These are phyloP conservation scores for Fusarium denticulatum DNA, from an alignment of 2,329 filamentous ascomycete genomes.

Conservation along the genomic window DNA sequence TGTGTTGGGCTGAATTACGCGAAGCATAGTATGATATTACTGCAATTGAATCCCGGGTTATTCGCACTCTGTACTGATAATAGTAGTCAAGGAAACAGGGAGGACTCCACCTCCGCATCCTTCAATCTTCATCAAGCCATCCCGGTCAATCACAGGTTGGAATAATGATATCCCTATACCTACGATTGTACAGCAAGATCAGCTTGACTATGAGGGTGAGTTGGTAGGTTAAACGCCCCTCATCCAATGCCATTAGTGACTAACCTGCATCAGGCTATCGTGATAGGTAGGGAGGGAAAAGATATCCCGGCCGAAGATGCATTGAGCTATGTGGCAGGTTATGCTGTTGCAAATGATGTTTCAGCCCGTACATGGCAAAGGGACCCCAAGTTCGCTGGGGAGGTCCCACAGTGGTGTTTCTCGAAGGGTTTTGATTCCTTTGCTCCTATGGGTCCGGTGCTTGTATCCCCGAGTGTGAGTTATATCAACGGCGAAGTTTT, in stretches of 20 bases:
- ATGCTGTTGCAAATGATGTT: constrained; percentile 18
- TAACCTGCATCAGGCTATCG: neutral
- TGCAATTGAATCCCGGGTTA: neutral
- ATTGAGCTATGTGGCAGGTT: constrained; percentile 9
- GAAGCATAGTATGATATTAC: constrained; percentile 6
- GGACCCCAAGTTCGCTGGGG: constrained; percentile 1
- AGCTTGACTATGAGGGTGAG: constrained; percentile 25
- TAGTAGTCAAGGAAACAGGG: constrained; percentile 15
- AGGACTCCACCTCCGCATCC: constrained; percentile 10
- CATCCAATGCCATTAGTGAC: too few relatives aligned
- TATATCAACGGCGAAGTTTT: neutral
- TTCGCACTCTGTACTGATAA: neutral
- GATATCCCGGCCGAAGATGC: constrained; percentile 8
- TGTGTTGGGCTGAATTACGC: constrained; percentile 21
- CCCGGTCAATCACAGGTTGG: constrained; percentile 3
- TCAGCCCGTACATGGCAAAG: constrained; percentile 12
- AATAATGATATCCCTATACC: constrained; percentile 1
- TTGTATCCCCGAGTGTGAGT: constrained; percentile 9
- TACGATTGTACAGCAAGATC: constrained; percentile 5
- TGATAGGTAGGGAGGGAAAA: constrained; percentile 16
- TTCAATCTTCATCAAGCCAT: constrained; percentile 13
- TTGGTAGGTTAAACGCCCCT: too few relatives aligned
- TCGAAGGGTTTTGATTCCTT: constrained; percentile 22
- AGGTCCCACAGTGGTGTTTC: constrained; percentile 17
- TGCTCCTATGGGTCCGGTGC: constrained; percentile 8